Evolutionary conservation across 179 eudicot species (phyloP).

Genomic region (Spergularia azorica): DNA sequence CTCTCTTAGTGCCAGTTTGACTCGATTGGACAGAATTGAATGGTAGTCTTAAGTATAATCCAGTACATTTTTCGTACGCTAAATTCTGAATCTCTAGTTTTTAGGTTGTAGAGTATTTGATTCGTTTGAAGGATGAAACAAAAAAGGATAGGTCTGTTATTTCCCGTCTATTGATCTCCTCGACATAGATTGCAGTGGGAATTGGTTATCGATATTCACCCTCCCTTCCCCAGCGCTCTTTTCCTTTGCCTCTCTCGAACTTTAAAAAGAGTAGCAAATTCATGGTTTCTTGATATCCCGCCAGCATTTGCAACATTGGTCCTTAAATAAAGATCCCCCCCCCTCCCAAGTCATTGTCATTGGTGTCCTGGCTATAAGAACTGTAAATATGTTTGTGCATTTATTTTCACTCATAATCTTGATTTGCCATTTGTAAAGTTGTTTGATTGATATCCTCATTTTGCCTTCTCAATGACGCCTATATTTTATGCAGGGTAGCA

Average conservation of each 20-base stretch:
- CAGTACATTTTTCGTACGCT: no score
- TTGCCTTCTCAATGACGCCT: slow-evolving; percentile 17
- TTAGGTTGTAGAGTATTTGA: no score
- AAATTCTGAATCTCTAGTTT: no score
- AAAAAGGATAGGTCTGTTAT: no score
- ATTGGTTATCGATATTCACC: no score
- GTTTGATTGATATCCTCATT: slow-evolving; percentile 1
- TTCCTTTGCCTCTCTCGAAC: neutral
- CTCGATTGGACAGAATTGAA: neutral
- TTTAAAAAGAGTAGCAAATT: neutral
- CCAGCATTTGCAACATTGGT: neutral
- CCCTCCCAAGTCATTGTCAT: no score
- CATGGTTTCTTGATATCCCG: neutral
- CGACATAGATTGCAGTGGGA: no score
- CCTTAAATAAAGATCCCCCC: neutral
- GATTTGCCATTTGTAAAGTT: neutral
- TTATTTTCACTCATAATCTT: neutral
- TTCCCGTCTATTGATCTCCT: no score
- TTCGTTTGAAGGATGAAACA: no score
- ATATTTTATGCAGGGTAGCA: slow-evolving; percentile 28
- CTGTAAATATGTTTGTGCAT: no score
- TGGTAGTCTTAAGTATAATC: neutral
- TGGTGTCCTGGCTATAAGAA: neutral
- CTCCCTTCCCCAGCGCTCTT: no score
- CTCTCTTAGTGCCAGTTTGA: neutral